Percentiles rank a stretch among this genome's conserved stretches.
These are phyloP conservation scores for Plectosphaerella plurivora DNA, from an alignment of 2,329 filamentous ascomycete genomes.

Conservation along the genomic window DNA sequence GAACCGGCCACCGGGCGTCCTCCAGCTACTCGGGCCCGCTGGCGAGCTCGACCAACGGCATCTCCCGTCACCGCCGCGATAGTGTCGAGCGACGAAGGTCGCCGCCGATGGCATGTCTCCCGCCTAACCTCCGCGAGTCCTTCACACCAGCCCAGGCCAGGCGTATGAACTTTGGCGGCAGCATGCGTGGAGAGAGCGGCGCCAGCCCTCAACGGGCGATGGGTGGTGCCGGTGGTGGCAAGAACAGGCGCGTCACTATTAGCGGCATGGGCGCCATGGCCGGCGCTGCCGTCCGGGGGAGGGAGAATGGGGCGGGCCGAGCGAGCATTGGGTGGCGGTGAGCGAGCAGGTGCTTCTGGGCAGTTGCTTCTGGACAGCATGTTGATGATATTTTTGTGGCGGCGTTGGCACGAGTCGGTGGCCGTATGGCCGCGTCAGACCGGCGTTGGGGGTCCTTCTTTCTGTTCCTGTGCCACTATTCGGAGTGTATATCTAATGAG, in stretches of 20 bases:
- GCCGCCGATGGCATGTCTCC: constrained; percentile 49
- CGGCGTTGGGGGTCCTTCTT: too few species aligned
- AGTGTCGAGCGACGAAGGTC: constrained; percentile 47
- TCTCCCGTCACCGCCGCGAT: constrained; percentile 47
- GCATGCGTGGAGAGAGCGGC: constrained; percentile 15
- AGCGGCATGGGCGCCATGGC: constrained; percentile 8
- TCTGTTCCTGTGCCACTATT: too few species aligned
- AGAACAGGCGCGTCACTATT: constrained; percentile 13
- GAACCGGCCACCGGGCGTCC: constrained; percentile 13
- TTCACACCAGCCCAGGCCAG: constrained; percentile 53
- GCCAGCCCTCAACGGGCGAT: constrained; percentile 7
- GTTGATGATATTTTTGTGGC: too few species aligned
- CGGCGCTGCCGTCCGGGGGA: constrained; percentile 3
- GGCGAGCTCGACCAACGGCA: constrained; percentile 49
- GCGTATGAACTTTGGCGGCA: constrained; percentile 50
- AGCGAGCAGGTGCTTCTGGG: neutral
- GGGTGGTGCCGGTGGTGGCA: constrained; percentile 7
- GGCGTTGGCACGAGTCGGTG: too few species aligned
- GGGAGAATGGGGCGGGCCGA: constrained; percentile 10
- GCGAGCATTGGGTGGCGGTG: constrained; percentile 37
- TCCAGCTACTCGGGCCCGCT: constrained; percentile 34
- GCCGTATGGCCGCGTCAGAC: too few species aligned
- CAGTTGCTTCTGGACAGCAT: too few species aligned
- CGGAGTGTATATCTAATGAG: too few species aligned
- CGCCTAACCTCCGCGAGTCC: constrained; percentile 30